Percentiles rank a stretch among this genome's conserved stretches.
phyloP scores from a whole-genome alignment of 139 green algal genomes.

The Coelastrella sp. region DNA sequence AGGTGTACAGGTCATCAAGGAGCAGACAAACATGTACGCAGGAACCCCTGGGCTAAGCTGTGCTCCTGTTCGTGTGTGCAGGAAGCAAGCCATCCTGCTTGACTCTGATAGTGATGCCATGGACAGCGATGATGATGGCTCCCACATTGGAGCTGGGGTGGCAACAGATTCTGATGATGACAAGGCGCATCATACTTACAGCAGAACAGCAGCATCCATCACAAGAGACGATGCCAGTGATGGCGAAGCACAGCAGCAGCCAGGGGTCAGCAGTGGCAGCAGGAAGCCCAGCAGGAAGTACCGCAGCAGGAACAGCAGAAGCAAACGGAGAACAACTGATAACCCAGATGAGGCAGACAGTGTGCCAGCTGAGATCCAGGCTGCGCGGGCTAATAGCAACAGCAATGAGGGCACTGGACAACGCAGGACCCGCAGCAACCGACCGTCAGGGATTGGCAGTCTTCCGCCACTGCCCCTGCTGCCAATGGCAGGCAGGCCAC shows the following conservation, averaged over 20 bases:
- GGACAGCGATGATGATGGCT: constrained; percentile 40
- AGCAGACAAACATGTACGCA: background rate
- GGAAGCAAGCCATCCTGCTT: constrained; percentile 45
- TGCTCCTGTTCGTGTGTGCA: background rate
- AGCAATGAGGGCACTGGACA: background rate
- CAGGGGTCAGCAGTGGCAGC: background rate
- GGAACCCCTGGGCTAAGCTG: background rate
- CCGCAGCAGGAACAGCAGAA: background rate
- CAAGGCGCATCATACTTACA: background rate
- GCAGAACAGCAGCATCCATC: background rate
- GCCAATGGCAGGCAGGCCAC: background rate
- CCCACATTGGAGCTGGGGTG: constrained; percentile 19
- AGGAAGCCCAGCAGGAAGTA: background rate
- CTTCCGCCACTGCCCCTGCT: background rate
- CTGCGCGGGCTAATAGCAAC: background rate
- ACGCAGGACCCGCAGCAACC: background rate
- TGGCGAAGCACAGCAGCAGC: background rate
- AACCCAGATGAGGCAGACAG: background rate
- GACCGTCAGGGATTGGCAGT: background rate
- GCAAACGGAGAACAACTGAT: background rate
- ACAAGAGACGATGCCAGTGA: background rate
- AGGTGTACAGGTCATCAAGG: background rate
- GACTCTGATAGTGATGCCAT: constrained; percentile 53
- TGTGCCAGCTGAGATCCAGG: background rate
- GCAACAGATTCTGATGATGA: constrained; percentile 35